Conservation (phyloP, 2,329 filamentous ascomycete species). For the Neocatenulostroma microsporum region DNA sequence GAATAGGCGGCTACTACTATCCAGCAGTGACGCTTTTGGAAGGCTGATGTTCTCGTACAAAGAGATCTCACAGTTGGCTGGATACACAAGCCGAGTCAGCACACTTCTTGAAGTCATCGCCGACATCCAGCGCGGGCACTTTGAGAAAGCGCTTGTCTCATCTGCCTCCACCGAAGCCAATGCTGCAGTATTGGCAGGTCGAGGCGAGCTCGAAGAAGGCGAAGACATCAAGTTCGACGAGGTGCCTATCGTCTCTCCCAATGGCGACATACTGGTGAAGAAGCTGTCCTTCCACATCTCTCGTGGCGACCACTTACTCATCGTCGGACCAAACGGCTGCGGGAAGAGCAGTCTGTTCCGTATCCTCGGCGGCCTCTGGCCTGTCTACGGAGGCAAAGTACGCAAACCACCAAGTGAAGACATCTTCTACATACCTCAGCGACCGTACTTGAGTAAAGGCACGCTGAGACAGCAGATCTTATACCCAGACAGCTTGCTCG, state of each 20-base stretch:
- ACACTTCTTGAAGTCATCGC: slow-evolving; percentile 89
- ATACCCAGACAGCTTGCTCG: slow-evolving; percentile 81
- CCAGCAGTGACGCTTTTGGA: slow-evolving; percentile 90
- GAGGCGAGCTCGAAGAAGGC: slow-evolving; percentile 75
- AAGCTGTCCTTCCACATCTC: slow-evolving; percentile 80
- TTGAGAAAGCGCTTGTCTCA: slow-evolving; percentile 93
- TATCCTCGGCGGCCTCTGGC: slow-evolving; percentile 93
- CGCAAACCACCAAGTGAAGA: slow-evolving; percentile 84
- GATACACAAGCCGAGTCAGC: slow-evolving; percentile 87
- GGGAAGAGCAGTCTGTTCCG: slow-evolving; percentile 95
- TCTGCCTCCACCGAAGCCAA: slow-evolving; percentile 77
- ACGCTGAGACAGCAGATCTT: slow-evolving; percentile 94
- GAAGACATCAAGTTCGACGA: slow-evolving; percentile 75
- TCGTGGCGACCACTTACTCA: slow-evolving; percentile 81
- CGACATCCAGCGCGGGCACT: slow-evolving; percentile 80
- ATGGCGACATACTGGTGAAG: slow-evolving; percentile 83
- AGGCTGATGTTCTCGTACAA: slow-evolving; percentile 97
- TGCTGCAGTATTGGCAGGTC: slow-evolving; percentile 69
- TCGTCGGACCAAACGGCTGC: slow-evolving; percentile 94
- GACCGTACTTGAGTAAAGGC: slow-evolving; percentile 85
- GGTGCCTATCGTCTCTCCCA: slow-evolving; percentile 93
- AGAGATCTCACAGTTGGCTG: slow-evolving; percentile 90
- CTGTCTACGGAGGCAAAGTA: slow-evolving; percentile 90
- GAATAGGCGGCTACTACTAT: slow-evolving; percentile 83
- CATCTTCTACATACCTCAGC: slow-evolving; percentile 97